Evolutionary conservation across 1,139 yeast species (phyloP).

Genomic region (Sugiyamaella novakii): DNA sequence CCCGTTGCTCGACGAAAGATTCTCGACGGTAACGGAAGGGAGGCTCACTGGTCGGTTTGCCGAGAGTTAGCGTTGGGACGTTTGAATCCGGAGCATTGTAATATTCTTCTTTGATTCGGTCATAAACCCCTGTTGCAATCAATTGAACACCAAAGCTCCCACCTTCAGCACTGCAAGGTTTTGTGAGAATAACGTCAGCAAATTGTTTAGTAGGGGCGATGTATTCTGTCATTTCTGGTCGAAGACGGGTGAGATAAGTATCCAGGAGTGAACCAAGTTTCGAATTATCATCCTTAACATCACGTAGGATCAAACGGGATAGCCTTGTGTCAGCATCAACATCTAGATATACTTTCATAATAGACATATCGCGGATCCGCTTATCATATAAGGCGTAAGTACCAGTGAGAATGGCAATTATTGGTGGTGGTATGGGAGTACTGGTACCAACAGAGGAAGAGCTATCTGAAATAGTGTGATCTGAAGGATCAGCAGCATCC

Average conservation of each 20-base stretch:
- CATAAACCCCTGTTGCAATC: slow-evolving; percentile 74
- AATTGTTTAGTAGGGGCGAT: slow-evolving; percentile 74
- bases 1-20: slow-evolving; percentile 30
- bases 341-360: slow-evolving; percentile 75
- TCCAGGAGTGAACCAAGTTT: slow-evolving; percentile 57
- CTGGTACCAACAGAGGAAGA: slow-evolving; percentile 15
- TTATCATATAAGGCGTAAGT: slow-evolving; percentile 74
- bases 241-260: slow-evolving; percentile 62
- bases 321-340: slow-evolving; percentile 84
- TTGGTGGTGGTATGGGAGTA: slow-evolving; percentile 42
- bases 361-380: slow-evolving; percentile 58
- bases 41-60: slow-evolving; percentile 9
- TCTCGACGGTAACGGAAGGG: slow-evolving; percentile 25
- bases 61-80: slow-evolving; percentile 10
- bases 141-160: slow-evolving; percentile 57
- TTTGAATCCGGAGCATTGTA: slow-evolving; percentile 8
- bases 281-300: slow-evolving; percentile 32
- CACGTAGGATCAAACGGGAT: slow-evolving; percentile 62
- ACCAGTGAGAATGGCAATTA: slow-evolving; percentile 60
- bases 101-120: slow-evolving; percentile 40
- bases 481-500: slow-evolving; percentile 3
- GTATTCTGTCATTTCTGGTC: slow-evolving; percentile 75
- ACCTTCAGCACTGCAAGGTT: slow-evolving; percentile 51
- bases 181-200: slow-evolving; percentile 81
- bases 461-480: slow-evolving; percentile 6